phyloP scores from a whole-genome alignment of 371 early-diverging fungal species.

The Mortierella sp. region DNA sequence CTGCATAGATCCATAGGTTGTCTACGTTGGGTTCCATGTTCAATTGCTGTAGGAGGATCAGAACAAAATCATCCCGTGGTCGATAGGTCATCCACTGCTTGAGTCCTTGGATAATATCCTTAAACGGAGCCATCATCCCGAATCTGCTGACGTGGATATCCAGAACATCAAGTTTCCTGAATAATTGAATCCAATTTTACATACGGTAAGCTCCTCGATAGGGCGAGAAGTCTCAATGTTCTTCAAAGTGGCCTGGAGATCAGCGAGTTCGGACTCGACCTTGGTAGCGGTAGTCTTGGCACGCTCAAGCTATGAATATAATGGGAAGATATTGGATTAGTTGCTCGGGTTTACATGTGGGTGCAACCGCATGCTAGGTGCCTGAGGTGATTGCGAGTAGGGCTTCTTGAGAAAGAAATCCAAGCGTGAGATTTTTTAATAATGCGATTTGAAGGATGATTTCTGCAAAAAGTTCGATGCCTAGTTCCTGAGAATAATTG shows the following conservation, averaged over 20 bases:
- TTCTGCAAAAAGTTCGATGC: no score
- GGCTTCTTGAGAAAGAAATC: not conserved
- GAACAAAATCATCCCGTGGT: not conserved
- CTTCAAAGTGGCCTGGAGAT: slow-evolving; percentile 89
- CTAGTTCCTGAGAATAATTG: no score
- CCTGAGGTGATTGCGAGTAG: not conserved
- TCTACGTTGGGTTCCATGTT: not conserved
- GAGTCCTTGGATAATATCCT: not conserved
- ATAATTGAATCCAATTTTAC: slow-evolving; percentile 26
- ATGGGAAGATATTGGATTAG: not conserved
- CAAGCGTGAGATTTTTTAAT: no score
- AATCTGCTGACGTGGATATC: not conserved
- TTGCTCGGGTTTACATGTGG: not conserved
- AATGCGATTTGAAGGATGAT: no score
- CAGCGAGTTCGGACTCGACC: slow-evolving; percentile 88
- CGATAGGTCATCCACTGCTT: not conserved
- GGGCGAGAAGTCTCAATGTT: slow-evolving; percentile 97
- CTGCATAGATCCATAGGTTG: not conserved
- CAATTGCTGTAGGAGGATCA: not conserved
- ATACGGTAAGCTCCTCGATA: slow-evolving; percentile 93
- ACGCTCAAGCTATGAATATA: slow-evolving; percentile 75
- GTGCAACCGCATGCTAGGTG: no score
- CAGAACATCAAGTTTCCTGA: not conserved
- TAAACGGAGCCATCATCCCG: not conserved
- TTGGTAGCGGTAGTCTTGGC: slow-evolving; percentile 89